Evolutionary conservation across 2,329 filamentous ascomycete genomes (phyloP).

Genomic region (Cordyceps tenuipes): DNA sequence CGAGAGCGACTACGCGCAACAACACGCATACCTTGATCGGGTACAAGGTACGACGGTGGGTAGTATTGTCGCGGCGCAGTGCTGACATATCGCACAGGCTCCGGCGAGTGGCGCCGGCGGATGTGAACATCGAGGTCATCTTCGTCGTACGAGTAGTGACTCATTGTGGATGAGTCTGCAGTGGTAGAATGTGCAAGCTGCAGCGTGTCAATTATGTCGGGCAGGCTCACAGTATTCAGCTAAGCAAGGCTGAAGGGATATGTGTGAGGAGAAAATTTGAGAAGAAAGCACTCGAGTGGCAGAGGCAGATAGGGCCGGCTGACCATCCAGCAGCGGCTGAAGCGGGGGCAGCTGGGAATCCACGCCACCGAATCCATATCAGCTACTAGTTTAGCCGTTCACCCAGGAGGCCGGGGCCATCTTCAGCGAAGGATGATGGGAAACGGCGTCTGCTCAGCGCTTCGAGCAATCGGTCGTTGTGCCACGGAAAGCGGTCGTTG

Average conservation of each 20-base stretch:
- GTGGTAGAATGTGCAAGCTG: not conserved
- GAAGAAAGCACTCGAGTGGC: not conserved
- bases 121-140: slow-evolving; percentile 48
- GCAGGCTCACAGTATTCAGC: not conserved
- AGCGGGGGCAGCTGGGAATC: not conserved
- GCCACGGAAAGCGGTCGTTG: not conserved
- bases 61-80: slow-evolving; percentile 30
- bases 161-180: slow-evolving; percentile 19
- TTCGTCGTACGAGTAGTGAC: slow-evolving; percentile 41
- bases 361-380: slow-evolving; percentile 8
- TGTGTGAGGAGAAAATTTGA: not conserved
- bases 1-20: slow-evolving; percentile 31
- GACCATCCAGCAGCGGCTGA: slow-evolving; percentile 9
- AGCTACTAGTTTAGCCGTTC: not conserved
- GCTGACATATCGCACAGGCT: slow-evolving; percentile 38
- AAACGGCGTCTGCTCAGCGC: not conserved
- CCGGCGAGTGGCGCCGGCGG: slow-evolving; percentile 33
- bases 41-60: slow-evolving; percentile 33
- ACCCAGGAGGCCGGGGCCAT: not conserved
- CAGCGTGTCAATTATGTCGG: not conserved
- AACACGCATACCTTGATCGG: slow-evolving; percentile 38
- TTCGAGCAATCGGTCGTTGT: not conserved
- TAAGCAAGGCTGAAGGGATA: not conserved
- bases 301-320: not conserved
- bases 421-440: not conserved